A percentile compares a stretch with the other conserved stretches of the same genome.
Conservation (phyloP, 495 filamentous ascomycete genomes). For the Penicillium robsamsonii region DNA sequence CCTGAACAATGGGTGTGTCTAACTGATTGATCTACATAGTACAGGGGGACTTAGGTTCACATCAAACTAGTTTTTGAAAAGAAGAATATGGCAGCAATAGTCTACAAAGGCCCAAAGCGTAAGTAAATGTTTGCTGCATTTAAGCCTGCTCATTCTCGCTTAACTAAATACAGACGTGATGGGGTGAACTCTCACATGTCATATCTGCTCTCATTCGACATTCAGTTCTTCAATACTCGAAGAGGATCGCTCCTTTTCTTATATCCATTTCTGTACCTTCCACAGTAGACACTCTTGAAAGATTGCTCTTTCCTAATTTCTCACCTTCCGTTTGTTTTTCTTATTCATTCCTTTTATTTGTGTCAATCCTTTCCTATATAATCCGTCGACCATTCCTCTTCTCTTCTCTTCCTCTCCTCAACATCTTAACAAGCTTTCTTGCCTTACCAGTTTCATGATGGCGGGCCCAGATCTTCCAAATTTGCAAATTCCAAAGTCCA, state of each 20-base stretch:
- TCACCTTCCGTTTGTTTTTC: no score
- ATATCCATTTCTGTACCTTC: no score
- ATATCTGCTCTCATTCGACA: neutral
- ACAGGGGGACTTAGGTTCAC: neutral
- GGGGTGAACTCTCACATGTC: neutral
- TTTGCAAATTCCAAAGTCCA: neutral
- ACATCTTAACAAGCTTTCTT: neutral
- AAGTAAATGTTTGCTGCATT: neutral
- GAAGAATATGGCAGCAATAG: neutral
- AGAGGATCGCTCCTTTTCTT: no score
- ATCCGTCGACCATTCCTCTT: neutral
- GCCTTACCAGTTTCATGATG: neutral
- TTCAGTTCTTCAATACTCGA: no score
- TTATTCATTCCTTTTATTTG: no score
- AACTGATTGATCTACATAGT: neutral
- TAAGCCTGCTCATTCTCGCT: neutral
- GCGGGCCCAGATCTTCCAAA: neutral
- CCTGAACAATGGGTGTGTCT: neutral
- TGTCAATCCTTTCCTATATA: neutral
- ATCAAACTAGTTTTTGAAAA: neutral
- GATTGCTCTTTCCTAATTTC: neutral
- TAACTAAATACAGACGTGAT: neutral
- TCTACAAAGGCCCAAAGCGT: neutral
- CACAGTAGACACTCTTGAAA: no score
- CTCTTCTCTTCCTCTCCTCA: neutral